Evolutionary conservation across 805 yeast species (phyloP).

Genomic region (Pichia pseudocactophila): DNA sequence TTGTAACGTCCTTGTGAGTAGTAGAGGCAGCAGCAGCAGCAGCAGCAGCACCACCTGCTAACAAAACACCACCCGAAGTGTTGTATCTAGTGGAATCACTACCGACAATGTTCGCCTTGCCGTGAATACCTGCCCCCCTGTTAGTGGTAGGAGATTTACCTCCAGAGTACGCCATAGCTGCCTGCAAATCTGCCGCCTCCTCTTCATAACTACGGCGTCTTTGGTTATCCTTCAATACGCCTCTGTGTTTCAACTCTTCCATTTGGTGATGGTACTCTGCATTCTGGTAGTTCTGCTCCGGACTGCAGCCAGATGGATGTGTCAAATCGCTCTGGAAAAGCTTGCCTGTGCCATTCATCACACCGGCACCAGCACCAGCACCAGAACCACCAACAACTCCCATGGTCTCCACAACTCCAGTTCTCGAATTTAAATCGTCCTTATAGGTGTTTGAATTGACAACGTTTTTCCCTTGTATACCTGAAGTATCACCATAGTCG

Average conservation of each 20-base stretch:
- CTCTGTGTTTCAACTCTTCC: background rate
- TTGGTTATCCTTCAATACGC: background rate
- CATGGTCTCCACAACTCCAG: too few relatives aligned
- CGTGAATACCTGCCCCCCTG: too few relatives aligned
- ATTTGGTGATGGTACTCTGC: background rate
- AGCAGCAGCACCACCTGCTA: background rate
- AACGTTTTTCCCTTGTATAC: too few relatives aligned
- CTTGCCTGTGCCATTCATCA: background rate
- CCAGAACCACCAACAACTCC: too few relatives aligned
- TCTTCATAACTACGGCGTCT: too few relatives aligned
- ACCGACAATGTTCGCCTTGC: too few relatives aligned
- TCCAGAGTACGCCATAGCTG: too few relatives aligned
- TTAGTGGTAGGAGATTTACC: too few relatives aligned
- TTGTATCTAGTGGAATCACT: background rate
- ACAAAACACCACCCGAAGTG: background rate
- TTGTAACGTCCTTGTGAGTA: background rate
- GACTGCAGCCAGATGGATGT: background rate
- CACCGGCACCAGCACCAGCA: too few relatives aligned
- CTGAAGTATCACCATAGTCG: too few relatives aligned
- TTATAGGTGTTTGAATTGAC: background rate
- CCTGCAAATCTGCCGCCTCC: too few relatives aligned
- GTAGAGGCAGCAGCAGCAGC: background rate
- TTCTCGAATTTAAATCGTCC: background rate
- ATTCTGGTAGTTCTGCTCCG: background rate
- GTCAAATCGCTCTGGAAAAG: background rate